Evolutionary conservation across 2,329 filamentous ascomycete genomes (phyloP).

Genomic region (Alternaria hordeiaustralica): DNA sequence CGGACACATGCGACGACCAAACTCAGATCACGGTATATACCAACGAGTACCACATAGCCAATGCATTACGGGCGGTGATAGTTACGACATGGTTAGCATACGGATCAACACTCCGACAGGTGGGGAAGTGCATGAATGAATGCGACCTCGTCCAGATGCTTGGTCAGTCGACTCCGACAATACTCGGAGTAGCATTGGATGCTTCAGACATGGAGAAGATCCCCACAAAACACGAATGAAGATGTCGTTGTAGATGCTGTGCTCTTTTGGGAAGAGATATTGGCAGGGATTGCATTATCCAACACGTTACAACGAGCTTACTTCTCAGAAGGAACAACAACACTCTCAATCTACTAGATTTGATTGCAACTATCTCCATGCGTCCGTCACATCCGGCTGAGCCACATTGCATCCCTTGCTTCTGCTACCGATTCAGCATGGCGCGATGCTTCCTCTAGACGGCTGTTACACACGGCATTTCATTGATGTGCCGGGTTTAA

Average conservation of each 20-base stretch:
- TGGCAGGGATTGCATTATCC: slow-evolving; percentile 4
- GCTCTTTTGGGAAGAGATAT: background rate
- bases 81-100: background rate
- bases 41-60: background rate
- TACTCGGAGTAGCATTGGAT: background rate
- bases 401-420: background rate
- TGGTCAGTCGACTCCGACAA: background rate
- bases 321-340: background rate
- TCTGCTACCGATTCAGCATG: background rate
- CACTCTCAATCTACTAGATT: background rate
- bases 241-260: background rate
- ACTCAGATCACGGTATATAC: background rate
- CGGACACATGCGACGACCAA: background rate
- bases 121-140: background rate
- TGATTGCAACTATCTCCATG: background rate
- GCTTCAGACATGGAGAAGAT: background rate
- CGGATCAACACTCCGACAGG: background rate
- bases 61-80: background rate
- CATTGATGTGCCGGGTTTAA: background rate
- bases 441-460: background rate
- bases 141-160: background rate
- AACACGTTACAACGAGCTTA: slow-evolving; percentile 1
- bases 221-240: background rate
- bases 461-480: background rate
- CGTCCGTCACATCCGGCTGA: background rate